These are phyloP conservation scores for Terana coerulea DNA, from an alignment of 768 basidiomycete genomes.

Conservation along the genomic window DNA sequence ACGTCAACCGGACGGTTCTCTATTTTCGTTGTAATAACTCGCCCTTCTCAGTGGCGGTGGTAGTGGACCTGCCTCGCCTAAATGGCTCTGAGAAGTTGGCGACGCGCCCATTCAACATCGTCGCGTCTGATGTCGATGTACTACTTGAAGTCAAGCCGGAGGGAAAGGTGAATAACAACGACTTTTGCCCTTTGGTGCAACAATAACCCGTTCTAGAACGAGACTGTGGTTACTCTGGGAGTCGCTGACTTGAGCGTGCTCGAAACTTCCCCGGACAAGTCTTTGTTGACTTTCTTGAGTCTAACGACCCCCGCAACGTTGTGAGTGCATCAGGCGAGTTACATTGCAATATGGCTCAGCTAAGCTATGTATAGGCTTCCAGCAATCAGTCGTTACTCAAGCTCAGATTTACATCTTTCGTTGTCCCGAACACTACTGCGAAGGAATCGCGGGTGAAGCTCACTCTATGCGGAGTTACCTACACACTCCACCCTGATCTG, in stretches of 20 bases:
- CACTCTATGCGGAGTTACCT: conserved; percentile 60
- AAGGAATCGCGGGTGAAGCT: conserved; percentile 78
- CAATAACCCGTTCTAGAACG: conserved; percentile 45
- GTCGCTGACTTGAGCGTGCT: conserved; percentile 58
- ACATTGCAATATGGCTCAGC: conserved; percentile 2
- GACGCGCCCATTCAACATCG: conserved; percentile 48
- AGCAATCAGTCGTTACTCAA: conserved; percentile 51
- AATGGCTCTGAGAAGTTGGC: conserved; percentile 19
- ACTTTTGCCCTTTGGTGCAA: not conserved
- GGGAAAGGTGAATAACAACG: conserved; percentile 50
- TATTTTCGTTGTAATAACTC: not conserved
- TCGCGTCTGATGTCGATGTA: conserved; percentile 58
- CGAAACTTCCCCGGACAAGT: conserved; percentile 39
- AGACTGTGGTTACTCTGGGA: conserved; percentile 60
- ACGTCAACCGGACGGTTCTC: not conserved
- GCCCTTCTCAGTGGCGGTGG: conserved; percentile 31
- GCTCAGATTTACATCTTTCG: conserved; percentile 62
- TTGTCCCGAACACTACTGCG: conserved; percentile 53
- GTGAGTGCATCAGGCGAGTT: conserved; percentile 41
- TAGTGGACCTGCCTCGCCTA: conserved; percentile 48
- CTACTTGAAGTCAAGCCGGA: conserved; percentile 66
- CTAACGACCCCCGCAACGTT: conserved; percentile 55
- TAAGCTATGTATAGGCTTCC: conserved; percentile 16
- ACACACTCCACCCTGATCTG: conserved; percentile 57
- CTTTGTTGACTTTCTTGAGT: conserved; percentile 39